Evolutionary conservation across 202 grass and related monocot species (phyloP).

Genomic region (Elaeis oleifera): DNA sequence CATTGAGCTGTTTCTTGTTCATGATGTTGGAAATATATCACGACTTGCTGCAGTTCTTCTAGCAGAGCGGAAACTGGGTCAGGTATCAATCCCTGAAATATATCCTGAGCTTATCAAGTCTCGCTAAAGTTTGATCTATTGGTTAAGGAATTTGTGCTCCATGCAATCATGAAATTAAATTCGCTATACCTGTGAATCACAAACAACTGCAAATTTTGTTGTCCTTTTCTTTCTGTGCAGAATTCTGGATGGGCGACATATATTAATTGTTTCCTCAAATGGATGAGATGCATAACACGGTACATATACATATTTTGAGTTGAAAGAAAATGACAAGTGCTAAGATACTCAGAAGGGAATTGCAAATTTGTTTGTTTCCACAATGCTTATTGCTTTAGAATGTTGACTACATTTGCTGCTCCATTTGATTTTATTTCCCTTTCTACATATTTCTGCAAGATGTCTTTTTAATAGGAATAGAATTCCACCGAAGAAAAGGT

Average conservation of each 20-base stretch:
- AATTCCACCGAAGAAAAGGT: too few species aligned
- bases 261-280: conserved; percentile 39
- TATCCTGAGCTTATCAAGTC: conserved; percentile 1
- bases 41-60: conserved; percentile 47
- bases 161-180: too few species aligned
- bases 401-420: not conserved
- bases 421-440: not conserved
- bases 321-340: not conserved
- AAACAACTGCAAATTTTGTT: not conserved
- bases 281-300: conserved; percentile 75
- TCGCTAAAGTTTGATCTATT: too few species aligned
- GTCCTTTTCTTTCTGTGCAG: conserved; percentile 36
- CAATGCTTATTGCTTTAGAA: not conserved
- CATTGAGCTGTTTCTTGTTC: conserved; percentile 24
- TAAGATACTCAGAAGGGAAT: not conserved
- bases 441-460: not conserved
- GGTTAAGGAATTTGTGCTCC: too few species aligned
- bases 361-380: conserved; percentile 1
- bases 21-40: conserved; percentile 32
- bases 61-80: conserved; percentile 45
- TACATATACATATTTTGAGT: conserved; percentile 10
- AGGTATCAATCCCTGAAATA: conserved; percentile 24
- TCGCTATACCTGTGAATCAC: too few species aligned
- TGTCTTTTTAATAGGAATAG: too few species aligned
- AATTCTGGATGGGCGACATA: conserved; percentile 56